A percentile compares a stretch with the other conserved stretches of the same genome.
Evolutionary conservation across 2,329 filamentous ascomycete genomes (phyloP).

Genomic region (Aspergillaceae sp.): DNA sequence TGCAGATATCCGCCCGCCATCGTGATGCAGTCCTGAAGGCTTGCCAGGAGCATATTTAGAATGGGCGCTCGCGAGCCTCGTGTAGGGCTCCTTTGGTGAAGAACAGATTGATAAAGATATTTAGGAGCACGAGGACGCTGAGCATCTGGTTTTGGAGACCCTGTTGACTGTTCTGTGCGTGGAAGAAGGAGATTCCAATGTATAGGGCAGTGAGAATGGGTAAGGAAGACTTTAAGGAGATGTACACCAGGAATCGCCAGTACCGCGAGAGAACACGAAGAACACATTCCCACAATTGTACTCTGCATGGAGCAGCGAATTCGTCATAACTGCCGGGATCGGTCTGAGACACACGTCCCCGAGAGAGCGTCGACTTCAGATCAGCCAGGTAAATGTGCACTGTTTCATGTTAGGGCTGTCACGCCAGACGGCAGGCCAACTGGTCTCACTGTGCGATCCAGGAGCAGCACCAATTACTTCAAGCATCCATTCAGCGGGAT

Average conservation of each 20-base stretch:
- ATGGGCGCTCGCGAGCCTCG: conserved; percentile 53
- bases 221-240: conserved; percentile 70
- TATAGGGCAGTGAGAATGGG: conserved; percentile 61
- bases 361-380: conserved; percentile 36
- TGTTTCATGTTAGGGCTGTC: conserved; percentile 45
- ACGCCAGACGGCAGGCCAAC: conserved; percentile 59
- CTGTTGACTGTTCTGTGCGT: conserved; percentile 63
- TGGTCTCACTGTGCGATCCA: conserved; percentile 53
- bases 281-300: conserved; percentile 60
- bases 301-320: conserved; percentile 66
- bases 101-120: conserved; percentile 62
- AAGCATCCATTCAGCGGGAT: conserved; percentile 71
- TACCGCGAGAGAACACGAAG: conserved; percentile 80
- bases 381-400: conserved; percentile 51
- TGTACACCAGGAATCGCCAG: conserved; percentile 83
- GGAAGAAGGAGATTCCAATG: conserved; percentile 77
- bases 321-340: conserved; percentile 58
- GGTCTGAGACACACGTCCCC: conserved; percentile 26
- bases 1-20: conserved; percentile 35
- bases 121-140: conserved; percentile 75
- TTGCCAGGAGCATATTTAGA: conserved; percentile 67
- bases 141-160: conserved; percentile 90
- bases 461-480: conserved; percentile 52
- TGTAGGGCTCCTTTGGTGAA: conserved; percentile 51
- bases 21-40: conserved; percentile 53